Percentiles rank a stretch among this genome's conserved stretches.
phyloP scores from a whole-genome alignment of 2,329 filamentous ascomycete species.

The Lachnellula hyalina region DNA sequence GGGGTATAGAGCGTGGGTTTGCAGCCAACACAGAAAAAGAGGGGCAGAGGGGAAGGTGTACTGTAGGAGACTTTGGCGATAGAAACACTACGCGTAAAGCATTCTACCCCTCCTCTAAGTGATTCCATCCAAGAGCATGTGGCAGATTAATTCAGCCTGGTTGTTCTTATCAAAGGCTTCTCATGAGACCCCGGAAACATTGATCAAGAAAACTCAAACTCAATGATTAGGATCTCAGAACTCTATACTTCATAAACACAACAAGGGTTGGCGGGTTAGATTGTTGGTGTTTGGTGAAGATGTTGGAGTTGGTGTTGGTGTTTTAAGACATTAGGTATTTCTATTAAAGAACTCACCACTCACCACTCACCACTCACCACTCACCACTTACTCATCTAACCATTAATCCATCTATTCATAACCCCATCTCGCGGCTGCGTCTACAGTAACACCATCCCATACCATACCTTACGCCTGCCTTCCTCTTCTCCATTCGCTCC shows the following conservation, averaged over 20 bases:
- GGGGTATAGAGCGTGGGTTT: background rate
- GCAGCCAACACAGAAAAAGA: no score
- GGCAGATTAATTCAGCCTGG: slow-evolving; percentile 4
- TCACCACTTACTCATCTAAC: background rate
- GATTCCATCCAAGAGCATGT: background rate
- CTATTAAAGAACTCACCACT: background rate
- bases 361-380: background rate
- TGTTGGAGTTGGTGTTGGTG: no score
- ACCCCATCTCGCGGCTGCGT: background rate
- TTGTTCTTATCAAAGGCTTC: no score
- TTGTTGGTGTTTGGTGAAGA: no score
- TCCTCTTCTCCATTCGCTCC: no score
- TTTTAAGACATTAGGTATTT: background rate
- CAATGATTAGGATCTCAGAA: no score
- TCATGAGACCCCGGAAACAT: no score
- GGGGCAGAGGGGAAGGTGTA: background rate
- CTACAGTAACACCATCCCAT: no score
- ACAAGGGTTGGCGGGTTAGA: background rate
- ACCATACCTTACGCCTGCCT: no score
- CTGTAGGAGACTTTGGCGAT: background rate
- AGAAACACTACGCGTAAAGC: slow-evolving; percentile 5
- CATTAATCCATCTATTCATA: background rate
- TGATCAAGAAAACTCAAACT: no score
- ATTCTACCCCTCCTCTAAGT: background rate
- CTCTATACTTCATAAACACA: background rate